phyloP scores from a whole-genome alignment of 441 rosid genomes.

The Oxalis stricta region DNA sequence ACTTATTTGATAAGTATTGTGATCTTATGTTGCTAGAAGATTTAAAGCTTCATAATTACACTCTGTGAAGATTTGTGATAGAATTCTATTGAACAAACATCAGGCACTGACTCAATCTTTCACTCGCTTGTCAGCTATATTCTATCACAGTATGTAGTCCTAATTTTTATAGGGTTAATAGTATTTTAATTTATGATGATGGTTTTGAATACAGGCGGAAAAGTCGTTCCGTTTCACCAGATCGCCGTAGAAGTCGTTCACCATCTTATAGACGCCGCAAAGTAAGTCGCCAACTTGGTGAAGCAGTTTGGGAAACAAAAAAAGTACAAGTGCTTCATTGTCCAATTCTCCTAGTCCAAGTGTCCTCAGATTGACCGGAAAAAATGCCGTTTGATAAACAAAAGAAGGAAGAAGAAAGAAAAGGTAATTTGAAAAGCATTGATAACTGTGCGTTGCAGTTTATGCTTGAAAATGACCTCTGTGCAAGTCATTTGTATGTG shows the following conservation, averaged over 20 bases:
- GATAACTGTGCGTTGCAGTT: not conserved
- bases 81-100: no score
- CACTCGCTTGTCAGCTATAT: not conserved
- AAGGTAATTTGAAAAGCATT: conserved; percentile 25
- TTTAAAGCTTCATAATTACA: no score
- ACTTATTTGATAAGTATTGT: no score
- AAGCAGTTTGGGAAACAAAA: conserved; percentile 22
- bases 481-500: not conserved
- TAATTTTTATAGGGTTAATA: not conserved
- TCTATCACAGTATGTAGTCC: no score
- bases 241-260: conserved; percentile 18
- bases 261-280: conserved; percentile 26
- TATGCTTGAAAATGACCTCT: not conserved
- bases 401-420: conserved; percentile 42
- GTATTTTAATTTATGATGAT: not conserved
- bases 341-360: conserved; percentile 22
- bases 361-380: conserved; percentile 22
- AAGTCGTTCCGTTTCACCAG: conserved; percentile 29
- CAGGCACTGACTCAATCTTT: not conserved
- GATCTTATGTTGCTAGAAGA: no score
- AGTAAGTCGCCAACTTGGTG: conserved; percentile 46
- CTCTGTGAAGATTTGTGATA: no score
- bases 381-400: conserved; percentile 19
- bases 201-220: conserved; percentile 16
- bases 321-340: conserved; percentile 25